Conservation (phyloP, 345 rosid genomes). For the Eucalyptus melliodora region DNA sequence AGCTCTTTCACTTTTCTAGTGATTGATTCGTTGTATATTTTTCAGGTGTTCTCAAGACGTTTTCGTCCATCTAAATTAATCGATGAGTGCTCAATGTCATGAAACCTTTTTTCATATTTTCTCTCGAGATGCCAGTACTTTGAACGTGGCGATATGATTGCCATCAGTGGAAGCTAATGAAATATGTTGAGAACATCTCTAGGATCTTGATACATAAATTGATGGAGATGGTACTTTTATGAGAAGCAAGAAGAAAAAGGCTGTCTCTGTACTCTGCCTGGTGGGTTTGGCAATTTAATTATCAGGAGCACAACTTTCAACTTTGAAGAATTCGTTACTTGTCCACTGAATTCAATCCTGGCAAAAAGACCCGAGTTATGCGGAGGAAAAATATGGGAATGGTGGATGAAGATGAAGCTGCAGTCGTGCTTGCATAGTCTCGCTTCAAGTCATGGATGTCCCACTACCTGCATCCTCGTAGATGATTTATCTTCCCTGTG, state of each 20-base stretch:
- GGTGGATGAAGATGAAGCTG: slow-evolving; percentile 69
- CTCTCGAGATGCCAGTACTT: neutral
- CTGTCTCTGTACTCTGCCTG: neutral
- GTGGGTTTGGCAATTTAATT: neutral
- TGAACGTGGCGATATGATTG: neutral
- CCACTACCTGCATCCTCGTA: slow-evolving; percentile 20
- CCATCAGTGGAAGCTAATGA: neutral
- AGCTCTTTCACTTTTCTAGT: neutral
- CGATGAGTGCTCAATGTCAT: neutral
- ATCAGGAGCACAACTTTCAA: neutral
- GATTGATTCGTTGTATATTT: neutral
- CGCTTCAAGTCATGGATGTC: slow-evolving; percentile 80
- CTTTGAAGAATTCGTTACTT: neutral
- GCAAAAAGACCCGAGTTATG: slow-evolving; percentile 2
- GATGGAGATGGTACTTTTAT: neutral
- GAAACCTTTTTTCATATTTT: neutral
- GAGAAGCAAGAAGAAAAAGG: neutral
- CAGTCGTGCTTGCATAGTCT: slow-evolving; percentile 81
- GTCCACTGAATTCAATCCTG: neutral
- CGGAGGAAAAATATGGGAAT: slow-evolving; percentile 81
- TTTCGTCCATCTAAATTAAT: neutral
- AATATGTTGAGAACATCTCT: neutral
- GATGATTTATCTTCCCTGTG: neutral
- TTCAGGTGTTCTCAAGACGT: neutral
- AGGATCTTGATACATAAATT: neutral